Percentiles rank a stretch among this genome's conserved stretches.
These are phyloP conservation scores for Zoysia japonica DNA, from an alignment of 176 grass and related monocot genomes.

Conservation along the genomic window DNA sequence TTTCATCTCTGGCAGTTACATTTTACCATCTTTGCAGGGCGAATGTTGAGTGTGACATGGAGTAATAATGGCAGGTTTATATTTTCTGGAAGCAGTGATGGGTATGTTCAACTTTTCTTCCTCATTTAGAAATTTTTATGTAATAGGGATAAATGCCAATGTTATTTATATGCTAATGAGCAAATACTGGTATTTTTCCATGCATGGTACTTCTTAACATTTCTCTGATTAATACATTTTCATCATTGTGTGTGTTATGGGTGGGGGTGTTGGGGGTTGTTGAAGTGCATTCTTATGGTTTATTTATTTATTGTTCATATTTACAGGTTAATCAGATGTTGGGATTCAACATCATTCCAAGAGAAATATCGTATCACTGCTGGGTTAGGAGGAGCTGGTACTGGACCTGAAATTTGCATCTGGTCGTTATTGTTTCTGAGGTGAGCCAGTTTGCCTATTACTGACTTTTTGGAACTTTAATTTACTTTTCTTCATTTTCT, in stretches of 20 bases:
- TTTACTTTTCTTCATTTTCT: neutral
- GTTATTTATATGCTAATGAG: neutral
- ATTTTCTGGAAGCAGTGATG: constrained; percentile 90
- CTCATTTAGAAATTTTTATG: constrained; percentile 9
- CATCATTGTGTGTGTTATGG: neutral
- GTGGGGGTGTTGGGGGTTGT: neutral
- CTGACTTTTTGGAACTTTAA: constrained; percentile 12
- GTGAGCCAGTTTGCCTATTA: constrained; percentile 29
- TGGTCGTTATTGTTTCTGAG: constrained; percentile 82
- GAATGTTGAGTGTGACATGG: constrained; percentile 88
- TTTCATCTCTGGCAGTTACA: constrained; percentile 25
- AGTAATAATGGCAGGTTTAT: constrained; percentile 69
- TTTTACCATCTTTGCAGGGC: constrained; percentile 48
- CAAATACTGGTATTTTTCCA: neutral
- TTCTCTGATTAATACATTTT: neutral
- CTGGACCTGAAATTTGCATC: constrained; percentile 67
- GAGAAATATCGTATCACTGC: constrained; percentile 89
- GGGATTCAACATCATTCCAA: constrained; percentile 79
- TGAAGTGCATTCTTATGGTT: neutral
- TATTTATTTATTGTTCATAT: neutral
- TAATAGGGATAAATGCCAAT: neutral
- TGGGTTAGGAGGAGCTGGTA: constrained; percentile 81
- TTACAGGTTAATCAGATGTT: constrained; percentile 86
- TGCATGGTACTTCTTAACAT: neutral
- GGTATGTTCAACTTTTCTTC: constrained; percentile 60